These are phyloP conservation scores for Fomitopsis serialis DNA, from an alignment of 768 basidiomycete genomes.

Conservation along the genomic window DNA sequence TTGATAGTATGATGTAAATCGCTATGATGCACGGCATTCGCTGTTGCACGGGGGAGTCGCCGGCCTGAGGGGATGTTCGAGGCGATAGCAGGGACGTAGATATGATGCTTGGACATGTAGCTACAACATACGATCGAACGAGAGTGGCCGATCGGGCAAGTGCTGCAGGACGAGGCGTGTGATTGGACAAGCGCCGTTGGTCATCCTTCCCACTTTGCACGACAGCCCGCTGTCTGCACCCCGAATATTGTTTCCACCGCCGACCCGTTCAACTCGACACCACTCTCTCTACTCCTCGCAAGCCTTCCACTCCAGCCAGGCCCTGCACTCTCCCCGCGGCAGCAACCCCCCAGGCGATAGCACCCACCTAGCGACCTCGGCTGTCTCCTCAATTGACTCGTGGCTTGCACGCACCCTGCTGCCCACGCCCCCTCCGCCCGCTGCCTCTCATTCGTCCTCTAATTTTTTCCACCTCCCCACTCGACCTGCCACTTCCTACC, in stretches of 20 bases:
- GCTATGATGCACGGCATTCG: too few species aligned
- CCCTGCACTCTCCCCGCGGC: neutral
- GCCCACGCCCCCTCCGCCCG: slow-evolving; percentile 22
- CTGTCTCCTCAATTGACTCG: slow-evolving; percentile 28
- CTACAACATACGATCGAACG: too few species aligned
- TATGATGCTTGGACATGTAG: too few species aligned
- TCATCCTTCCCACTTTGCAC: neutral
- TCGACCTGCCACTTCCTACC: slow-evolving; percentile 14
- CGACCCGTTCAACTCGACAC: neutral
- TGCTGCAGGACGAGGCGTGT: neutral
- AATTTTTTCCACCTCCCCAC: slow-evolving; percentile 14
- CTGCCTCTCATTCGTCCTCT: slow-evolving; percentile 18
- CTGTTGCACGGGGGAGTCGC: too few species aligned
- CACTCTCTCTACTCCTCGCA: neutral
- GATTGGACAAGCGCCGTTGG: neutral
- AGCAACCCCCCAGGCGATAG: slow-evolving; percentile 5
- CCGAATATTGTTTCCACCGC: neutral
- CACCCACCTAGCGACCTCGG: slow-evolving; percentile 4
- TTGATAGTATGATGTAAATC: too few species aligned
- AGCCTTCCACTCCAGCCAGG: neutral
- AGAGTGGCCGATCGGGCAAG: neutral
- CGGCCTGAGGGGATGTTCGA: too few species aligned
- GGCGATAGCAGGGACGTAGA: too few species aligned
- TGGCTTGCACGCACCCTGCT: slow-evolving; percentile 28
- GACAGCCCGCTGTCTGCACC: neutral